These are phyloP conservation scores for Scopulariopsis brevicaulis DNA, from an alignment of 2,329 filamentous ascomycete genomes.

Conservation along the genomic window DNA sequence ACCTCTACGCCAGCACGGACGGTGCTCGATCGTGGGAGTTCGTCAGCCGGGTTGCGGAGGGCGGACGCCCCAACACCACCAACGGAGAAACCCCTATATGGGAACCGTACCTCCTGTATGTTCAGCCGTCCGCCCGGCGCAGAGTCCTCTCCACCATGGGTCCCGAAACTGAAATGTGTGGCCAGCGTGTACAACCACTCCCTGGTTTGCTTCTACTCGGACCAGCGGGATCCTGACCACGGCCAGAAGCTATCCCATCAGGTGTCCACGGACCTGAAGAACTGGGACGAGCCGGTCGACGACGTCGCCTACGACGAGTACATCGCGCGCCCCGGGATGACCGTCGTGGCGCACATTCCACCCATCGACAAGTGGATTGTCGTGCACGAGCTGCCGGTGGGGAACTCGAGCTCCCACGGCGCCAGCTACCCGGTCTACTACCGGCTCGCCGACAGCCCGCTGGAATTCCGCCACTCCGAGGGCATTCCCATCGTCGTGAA, in stretches of 20 bases:
- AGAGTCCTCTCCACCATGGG: neutral
- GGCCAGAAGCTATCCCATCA: conserved; percentile 65
- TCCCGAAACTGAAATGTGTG: neutral
- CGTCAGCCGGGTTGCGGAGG: conserved; percentile 51
- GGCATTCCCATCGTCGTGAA: conserved; percentile 19
- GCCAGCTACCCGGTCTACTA: conserved; percentile 23
- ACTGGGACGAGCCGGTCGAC: conserved; percentile 49
- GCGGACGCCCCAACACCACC: conserved; percentile 38
- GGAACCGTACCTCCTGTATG: conserved; percentile 54
- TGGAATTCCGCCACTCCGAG: conserved; percentile 19
- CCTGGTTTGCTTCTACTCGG: conserved; percentile 60
- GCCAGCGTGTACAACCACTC: conserved; percentile 33
- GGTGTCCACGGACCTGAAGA: conserved; percentile 42
- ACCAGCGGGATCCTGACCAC: conserved; percentile 54
- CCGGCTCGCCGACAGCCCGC: conserved; percentile 24
- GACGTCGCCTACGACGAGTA: conserved; percentile 45
- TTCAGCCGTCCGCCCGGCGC: neutral
- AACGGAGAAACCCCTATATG: conserved; percentile 60
- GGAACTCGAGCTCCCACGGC: conserved; percentile 25
- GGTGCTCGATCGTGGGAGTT: conserved; percentile 54
- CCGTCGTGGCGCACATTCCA: conserved; percentile 42
- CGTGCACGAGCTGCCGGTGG: conserved; percentile 50
- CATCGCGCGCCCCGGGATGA: conserved; percentile 54
- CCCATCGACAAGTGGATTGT: conserved; percentile 50
- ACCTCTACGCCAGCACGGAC: conserved; percentile 56